Evolutionary conservation across 306 rosid genomes (phyloP), one percentile per base, ranked within the genome.

Genomic region (Quillaja saponaria): DNA sequence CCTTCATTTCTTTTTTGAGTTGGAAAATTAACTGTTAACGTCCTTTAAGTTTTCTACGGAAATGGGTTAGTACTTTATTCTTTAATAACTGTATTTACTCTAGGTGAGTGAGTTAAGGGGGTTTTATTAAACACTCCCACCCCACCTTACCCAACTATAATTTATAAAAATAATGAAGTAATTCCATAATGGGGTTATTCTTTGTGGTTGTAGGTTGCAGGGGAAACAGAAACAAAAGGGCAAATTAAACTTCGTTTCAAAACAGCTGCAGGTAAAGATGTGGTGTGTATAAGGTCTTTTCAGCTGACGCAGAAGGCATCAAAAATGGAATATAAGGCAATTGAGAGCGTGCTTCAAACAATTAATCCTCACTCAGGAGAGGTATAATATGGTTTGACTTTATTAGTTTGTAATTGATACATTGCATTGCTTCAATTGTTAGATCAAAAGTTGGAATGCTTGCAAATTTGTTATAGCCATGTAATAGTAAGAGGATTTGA

Each of bases 321-420:
- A 0, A 92, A 92, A 63, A 88, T 92, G 98, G 98, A 92, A 74
- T 92, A 81, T 47, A 92, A 92, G 50, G 98, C 96, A 6, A 88
- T 92, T 34, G 98, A 92, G 79, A 92, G 96, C 47, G 98, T 92
- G 15, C 94, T 92, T 72, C 98, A 92, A 58, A 92, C 98, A 28
- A 88, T 92, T 17, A 88, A 88, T 73, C 96, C 98, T 34, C 96
- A 88, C 58, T 67, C 88, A 0, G 95, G 98, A 34, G 98, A 92
- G 97, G 95, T 83, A 68, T 4, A 6, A 1, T 25, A 8, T 8
- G 57, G 8, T 56, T 41, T 57, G 20, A 38, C 31, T 17, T 9
- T 31, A 35, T 39, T 3, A n/a, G n/a, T n/a, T n/a, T n/a, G n/a
- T n/a, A n/a, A n/a, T n/a, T n/a, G n/a, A n/a, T n/a, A n/a, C n/a